phyloP scores from a whole-genome alignment of 1,284 basidiomycete species.

The Phylloporus sp. region DNA sequence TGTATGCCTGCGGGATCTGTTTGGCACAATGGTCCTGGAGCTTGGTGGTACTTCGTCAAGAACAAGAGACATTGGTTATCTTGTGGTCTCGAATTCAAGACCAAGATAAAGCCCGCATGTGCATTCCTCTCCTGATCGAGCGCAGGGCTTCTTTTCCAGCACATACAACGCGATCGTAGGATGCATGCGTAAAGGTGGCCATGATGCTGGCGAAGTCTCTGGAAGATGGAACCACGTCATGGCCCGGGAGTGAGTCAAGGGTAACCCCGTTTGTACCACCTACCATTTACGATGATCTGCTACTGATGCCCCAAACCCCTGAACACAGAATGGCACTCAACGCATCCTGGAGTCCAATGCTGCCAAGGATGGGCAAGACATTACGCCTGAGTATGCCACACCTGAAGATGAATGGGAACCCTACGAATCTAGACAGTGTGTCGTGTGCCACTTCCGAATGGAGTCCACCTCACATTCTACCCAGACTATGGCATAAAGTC shows the following conservation, averaged over 20 bases:
- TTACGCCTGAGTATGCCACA: conserved; percentile 82
- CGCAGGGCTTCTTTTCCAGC: conserved; percentile 94
- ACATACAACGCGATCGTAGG: conserved; percentile 93
- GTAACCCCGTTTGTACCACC: conserved; percentile 55
- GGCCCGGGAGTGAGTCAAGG: conserved; percentile 90
- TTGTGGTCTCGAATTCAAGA: conserved; percentile 97
- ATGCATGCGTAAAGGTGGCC: conserved; percentile 67
- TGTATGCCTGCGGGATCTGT: conserved; percentile 98
- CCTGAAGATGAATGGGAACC: conserved; percentile 89
- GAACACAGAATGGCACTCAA: conserved; percentile 64
- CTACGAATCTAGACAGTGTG: conserved; percentile 85
- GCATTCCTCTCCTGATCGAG: neutral
- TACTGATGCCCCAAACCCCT: neutral
- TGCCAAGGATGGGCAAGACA: conserved; percentile 67
- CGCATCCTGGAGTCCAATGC: conserved; percentile 90
- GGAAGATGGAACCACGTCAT: conserved; percentile 94
- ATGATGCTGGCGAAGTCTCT: conserved; percentile 85
- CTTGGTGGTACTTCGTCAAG: conserved; percentile 90
- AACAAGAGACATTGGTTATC: conserved; percentile 78
- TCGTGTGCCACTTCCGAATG: neutral
- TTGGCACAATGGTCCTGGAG: conserved; percentile 98
- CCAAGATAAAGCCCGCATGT: conserved; percentile 62
- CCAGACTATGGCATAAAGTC: conserved; percentile 82
- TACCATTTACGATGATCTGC: neutral
- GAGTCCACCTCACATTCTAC: neutral